These are phyloP conservation scores for Exophiala alcalophila DNA, from an alignment of 2,329 filamentous ascomycete species.

Conservation along the genomic window DNA sequence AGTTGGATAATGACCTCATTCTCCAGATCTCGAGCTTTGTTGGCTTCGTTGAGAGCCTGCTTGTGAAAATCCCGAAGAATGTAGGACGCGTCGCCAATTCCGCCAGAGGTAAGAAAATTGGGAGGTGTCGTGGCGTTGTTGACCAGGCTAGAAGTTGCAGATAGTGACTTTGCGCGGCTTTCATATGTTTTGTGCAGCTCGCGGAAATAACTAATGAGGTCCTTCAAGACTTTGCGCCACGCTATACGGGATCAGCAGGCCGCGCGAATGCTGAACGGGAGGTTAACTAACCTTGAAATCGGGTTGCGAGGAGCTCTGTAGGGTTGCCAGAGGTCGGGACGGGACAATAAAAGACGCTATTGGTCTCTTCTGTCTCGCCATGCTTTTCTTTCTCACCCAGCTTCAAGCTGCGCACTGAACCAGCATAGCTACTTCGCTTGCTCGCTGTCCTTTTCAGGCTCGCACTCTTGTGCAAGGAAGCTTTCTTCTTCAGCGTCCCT, in stretches of 20 bases:
- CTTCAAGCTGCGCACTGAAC: constrained; percentile 78
- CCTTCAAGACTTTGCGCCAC: constrained; percentile 93
- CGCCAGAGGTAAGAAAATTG: constrained; percentile 73
- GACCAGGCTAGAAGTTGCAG: constrained; percentile 79
- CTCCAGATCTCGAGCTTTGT: constrained; percentile 87
- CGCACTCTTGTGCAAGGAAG: constrained; percentile 67
- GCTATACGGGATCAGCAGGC: constrained; percentile 50
- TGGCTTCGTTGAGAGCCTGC: constrained; percentile 72
- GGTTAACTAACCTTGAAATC: constrained; percentile 72
- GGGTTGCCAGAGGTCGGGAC: constrained; percentile 84
- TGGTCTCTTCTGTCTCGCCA: constrained; percentile 64
- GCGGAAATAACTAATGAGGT: constrained; percentile 88
- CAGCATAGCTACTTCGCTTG: constrained; percentile 75
- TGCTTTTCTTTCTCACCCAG: constrained; percentile 62
- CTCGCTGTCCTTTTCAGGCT: constrained; percentile 79
- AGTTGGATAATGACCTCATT: constrained; percentile 86
- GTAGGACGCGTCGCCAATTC: constrained; percentile 81
- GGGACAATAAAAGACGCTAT: constrained; percentile 85
- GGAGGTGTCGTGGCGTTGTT: constrained; percentile 74
- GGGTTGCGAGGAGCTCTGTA: constrained; percentile 78
- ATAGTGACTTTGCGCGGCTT: constrained; percentile 72
- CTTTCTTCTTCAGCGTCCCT: constrained; percentile 86
- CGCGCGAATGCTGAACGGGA: background rate
- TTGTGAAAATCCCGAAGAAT: constrained; percentile 81
- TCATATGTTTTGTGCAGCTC: constrained; percentile 91